These are phyloP conservation scores for Cnidoscolus chayamansa DNA, from an alignment of 441 rosid species.

Conservation along the genomic window DNA sequence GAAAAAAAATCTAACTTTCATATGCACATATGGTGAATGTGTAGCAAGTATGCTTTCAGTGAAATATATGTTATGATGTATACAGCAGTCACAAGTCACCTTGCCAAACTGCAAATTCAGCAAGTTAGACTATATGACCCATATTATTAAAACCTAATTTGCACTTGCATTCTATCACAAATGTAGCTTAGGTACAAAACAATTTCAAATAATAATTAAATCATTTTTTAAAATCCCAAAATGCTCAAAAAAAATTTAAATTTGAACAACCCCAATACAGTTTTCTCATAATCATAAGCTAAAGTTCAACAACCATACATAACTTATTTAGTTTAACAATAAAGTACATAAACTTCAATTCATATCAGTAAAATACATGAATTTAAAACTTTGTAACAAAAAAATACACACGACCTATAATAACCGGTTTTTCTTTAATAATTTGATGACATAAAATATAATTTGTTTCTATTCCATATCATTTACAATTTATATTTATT, in stretches of 20 bases:
- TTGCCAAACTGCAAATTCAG: neutral
- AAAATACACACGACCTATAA: too few relatives aligned
- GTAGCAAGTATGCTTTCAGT: neutral
- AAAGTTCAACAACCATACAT: too few relatives aligned
- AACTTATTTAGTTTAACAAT: too few relatives aligned
- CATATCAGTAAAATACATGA: too few relatives aligned
- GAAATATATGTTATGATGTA: neutral
- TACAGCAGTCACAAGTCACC: neutral
- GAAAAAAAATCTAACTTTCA: neutral
- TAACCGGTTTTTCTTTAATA: too few relatives aligned
- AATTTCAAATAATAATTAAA: neutral
- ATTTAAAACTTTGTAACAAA: too few relatives aligned
- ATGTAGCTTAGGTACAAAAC: neutral
- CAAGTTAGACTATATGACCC: neutral
- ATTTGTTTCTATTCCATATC: too few relatives aligned
- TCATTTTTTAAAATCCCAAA: neutral
- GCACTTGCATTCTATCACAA: neutral
- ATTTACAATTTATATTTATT: too few relatives aligned
- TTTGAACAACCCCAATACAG: neutral
- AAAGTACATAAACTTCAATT: too few relatives aligned
- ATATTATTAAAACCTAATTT: neutral
- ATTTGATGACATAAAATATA: too few relatives aligned
- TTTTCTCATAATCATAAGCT: too few relatives aligned
- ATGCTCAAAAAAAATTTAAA: neutral
- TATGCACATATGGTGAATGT: neutral